phyloP scores from a whole-genome alignment of 179 eudicot species.

The Carnegiea gigantea region DNA sequence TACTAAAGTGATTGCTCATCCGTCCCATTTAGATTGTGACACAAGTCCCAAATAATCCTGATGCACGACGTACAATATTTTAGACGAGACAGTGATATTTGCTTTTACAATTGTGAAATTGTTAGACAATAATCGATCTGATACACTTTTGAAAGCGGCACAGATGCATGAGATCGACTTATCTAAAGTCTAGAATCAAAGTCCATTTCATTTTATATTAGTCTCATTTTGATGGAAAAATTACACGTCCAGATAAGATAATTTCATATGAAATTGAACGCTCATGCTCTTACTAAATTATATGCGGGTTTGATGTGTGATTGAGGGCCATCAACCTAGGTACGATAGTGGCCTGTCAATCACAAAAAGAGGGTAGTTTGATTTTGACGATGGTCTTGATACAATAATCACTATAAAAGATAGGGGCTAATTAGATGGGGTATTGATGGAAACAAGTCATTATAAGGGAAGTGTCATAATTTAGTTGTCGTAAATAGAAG shows the following conservation, averaged over 20 bases:
- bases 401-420: not conserved
- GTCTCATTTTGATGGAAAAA: not conserved
- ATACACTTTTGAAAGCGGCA: too few relatives aligned
- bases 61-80: not conserved
- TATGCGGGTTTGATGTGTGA: not conserved
- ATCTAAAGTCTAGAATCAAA: not conserved
- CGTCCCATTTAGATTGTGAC: not conserved
- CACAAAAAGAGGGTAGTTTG: not conserved
- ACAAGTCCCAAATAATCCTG: not conserved
- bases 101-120: too few relatives aligned
- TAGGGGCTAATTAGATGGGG: not conserved
- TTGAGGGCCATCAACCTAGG: not conserved
- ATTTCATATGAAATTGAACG: not conserved
- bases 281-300: too few relatives aligned
- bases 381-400: not conserved
- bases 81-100: not conserved
- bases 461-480: not conserved
- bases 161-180: not conserved
- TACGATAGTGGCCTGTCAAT: not conserved
- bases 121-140: too few relatives aligned
- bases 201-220: not conserved
- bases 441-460: not conserved
- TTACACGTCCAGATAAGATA: not conserved
- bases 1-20: not conserved
- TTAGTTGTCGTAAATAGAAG: constrained; percentile 7